Evolutionary conservation across 805 yeast genomes (phyloP).

Genomic region (Saccharomycopsis amapae): DNA sequence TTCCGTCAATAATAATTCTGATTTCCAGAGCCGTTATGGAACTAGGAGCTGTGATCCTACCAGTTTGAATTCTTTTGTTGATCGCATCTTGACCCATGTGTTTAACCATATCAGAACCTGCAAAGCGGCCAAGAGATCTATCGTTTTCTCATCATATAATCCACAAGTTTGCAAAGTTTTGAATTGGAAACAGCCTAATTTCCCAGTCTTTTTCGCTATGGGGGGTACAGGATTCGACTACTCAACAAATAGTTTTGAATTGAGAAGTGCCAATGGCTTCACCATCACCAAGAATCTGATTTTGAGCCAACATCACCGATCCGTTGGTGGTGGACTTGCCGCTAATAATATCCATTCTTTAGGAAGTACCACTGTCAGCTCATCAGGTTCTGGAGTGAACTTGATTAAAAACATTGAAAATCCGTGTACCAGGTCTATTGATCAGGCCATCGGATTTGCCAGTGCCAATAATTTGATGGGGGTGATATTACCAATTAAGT

Average conservation of each 20-base stretch:
- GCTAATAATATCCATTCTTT: no score
- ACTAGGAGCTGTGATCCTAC: neutral
- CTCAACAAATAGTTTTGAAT: constrained; percentile 27
- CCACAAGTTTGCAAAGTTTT: constrained; percentile 86
- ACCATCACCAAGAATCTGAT: neutral
- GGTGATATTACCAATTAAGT: constrained; percentile 62
- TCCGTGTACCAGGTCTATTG: constrained; percentile 55
- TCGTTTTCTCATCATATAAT: constrained; percentile 80
- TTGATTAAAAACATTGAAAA: constrained; percentile 27
- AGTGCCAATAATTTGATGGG: constrained; percentile 80
- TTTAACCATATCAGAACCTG: constrained; percentile 64
- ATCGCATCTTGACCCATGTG: constrained; percentile 58
- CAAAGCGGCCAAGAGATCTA: constrained; percentile 42
- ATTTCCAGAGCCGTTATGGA: neutral
- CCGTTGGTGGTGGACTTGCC: no score
- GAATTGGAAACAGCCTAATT: constrained; percentile 98
- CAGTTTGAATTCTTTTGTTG: constrained; percentile 72
- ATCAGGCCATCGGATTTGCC: constrained; percentile 78
- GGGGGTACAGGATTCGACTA: constrained; percentile 46
- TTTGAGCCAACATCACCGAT: no score
- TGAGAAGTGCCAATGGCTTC: constrained; percentile 38
- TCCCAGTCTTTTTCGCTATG: constrained; percentile 84
- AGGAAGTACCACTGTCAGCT: neutral
- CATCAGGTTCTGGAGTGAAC: neutral
- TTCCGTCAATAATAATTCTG: constrained; percentile 4